Evolutionary conservation across 1,139 yeast genomes (phyloP).

Genomic region (Casaregolazyma suthepensis): DNA sequence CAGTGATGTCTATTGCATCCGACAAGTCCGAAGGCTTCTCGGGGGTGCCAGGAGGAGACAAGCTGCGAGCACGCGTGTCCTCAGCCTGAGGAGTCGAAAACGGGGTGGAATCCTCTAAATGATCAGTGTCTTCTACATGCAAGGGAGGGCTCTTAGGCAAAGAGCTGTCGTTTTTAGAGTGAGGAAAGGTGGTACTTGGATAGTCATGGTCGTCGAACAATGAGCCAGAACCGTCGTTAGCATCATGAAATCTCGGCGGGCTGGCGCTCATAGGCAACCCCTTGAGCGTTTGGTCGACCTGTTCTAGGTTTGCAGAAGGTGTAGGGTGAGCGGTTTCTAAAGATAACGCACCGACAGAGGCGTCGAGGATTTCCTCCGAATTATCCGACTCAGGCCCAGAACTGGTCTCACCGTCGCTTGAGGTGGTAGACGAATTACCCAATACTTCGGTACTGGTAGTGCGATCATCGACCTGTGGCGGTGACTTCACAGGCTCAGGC

Average conservation of each 20-base stretch:
- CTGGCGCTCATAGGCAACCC: not conserved
- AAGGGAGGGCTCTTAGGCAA: not conserved
- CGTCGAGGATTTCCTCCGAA: not conserved
- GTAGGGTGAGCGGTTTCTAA: not conserved
- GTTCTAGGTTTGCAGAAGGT: not conserved
- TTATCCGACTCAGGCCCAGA: slow-evolving; percentile 3
- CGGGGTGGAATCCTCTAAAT: not conserved
- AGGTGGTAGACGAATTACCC: slow-evolving; percentile 5
- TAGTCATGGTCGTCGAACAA: not conserved
- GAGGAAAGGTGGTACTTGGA: not conserved
- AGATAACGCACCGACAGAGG: not conserved
- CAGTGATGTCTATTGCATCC: not conserved
- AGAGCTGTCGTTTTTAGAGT: not conserved
- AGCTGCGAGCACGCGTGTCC: not conserved
- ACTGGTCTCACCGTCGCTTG: not conserved
- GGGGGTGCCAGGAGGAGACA: not conserved
- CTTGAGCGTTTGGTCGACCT: not conserved
- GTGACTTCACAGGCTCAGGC: not conserved
- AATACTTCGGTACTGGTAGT: not conserved
- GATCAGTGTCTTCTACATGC: not conserved
- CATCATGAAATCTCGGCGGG: not conserved
- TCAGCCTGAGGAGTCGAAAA: not conserved
- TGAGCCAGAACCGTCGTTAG: not conserved
- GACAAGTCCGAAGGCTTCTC: not conserved
- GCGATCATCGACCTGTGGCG: not conserved